These are phyloP conservation scores for Populus hybrid DNA, from an alignment of 441 rosid genomes.

Conservation along the genomic window DNA sequence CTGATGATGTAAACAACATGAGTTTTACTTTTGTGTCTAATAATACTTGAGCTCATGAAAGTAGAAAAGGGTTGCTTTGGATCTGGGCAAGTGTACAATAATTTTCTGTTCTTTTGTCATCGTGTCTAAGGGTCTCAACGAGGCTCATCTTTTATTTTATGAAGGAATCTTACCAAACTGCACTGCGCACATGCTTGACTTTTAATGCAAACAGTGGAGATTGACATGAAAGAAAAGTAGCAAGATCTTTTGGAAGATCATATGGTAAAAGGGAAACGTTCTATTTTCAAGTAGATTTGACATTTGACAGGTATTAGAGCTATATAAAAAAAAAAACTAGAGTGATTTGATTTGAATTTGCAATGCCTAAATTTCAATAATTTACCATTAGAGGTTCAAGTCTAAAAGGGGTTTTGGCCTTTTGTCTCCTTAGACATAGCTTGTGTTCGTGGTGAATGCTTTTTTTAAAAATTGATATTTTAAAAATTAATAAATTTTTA, in stretches of 20 bases:
- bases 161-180: constrained; percentile 1
- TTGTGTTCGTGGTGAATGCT: no score
- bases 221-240: background rate
- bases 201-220: background rate
- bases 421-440: background rate
- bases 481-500: no score
- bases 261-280: background rate
- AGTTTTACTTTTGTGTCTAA: constrained; percentile 3
- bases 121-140: background rate
- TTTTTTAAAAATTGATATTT: no score
- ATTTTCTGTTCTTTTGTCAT: no score
- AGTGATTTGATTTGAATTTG: background rate
- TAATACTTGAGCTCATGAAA: background rate
- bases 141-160: background rate
- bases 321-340: no score
- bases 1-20: background rate
- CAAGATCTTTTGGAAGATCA: background rate
- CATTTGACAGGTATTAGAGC: background rate
- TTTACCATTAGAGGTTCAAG: background rate
- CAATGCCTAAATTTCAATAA: background rate
- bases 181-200: constrained; percentile 21
- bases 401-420: background rate
- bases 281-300: background rate
- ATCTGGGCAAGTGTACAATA: constrained; percentile 12
- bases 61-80: constrained; percentile 19